Evolutionary conservation across 176 grass and related monocot genomes (phyloP).

Genomic region (Puya raimondii): DNA sequence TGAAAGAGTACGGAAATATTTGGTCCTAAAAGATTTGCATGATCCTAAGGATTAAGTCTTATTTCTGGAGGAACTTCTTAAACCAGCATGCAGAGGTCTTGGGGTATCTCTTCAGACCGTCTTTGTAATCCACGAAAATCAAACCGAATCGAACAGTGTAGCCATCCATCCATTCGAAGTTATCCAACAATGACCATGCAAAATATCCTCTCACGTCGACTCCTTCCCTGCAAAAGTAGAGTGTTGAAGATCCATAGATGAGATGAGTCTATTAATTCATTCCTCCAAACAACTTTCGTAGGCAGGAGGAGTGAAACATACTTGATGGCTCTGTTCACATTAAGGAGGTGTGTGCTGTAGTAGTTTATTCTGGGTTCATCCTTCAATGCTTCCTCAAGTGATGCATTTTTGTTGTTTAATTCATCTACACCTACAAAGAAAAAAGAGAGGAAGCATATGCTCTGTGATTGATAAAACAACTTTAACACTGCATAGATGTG

Average conservation of each 20-base stretch:
- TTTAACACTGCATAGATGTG: neutral
- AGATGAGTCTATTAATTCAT: neutral
- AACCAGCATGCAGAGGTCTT: constrained; percentile 19
- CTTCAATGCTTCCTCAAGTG: constrained; percentile 30
- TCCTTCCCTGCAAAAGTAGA: constrained; percentile 13
- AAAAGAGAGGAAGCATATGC: neutral
- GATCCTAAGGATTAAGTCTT: neutral
- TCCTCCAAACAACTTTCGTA: neutral
- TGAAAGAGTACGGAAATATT: too few species aligned
- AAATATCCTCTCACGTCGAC: constrained; percentile 19
- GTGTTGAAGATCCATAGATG: neutral
- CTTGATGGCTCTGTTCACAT: constrained; percentile 36
- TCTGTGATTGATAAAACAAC: neutral
- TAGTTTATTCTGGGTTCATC: constrained; percentile 36
- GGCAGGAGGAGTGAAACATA: constrained; percentile 2
- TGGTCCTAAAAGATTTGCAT: too few species aligned
- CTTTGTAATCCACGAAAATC: constrained; percentile 18
- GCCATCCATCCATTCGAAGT: constrained; percentile 16
- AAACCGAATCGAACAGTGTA: constrained; percentile 20
- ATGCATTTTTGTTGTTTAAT: constrained; percentile 28
- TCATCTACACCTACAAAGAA: constrained; percentile 22
- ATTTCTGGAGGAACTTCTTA: constrained; percentile 2
- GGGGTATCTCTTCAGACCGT: constrained; percentile 14
- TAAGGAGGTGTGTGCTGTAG: constrained; percentile 34
- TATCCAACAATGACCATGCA: constrained; percentile 24